Base-by-base conservation (phyloP, 208 protist species). In the Porcisia deanei region DNA sequence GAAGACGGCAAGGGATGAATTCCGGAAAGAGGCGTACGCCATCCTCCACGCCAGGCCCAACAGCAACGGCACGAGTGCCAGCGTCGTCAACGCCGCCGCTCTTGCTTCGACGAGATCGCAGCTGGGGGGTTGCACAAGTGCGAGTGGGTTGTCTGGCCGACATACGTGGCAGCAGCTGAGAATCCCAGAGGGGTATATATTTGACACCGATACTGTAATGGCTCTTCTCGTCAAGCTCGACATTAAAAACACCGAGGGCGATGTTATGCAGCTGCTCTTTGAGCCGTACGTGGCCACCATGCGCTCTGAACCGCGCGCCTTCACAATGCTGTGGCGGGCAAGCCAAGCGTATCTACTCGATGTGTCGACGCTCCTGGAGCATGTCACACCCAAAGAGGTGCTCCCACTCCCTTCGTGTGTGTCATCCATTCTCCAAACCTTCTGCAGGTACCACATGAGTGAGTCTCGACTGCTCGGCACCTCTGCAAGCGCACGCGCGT, bases 271-370 rank as follows among this genome's bases (percentile, higher is more conserved):
- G 54, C 60, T 71, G 14, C 79, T 96, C 54, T 87, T 96, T 37
- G 75, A 91, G 39, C 84, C 82, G 22, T 94, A 92, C 77, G 85
- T 84, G 6, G 82, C 90, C 59, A 79, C 81, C 25, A 61, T 76
- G 49, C 83, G 88, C 22, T 74, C 84, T 4, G 86, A 93, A 72
- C 88, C 82, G 60, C 92, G 85, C 57, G 85, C 91, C 66, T 76
- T 96, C 22, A 91, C 81, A 18, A 73, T 88, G 59, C 85, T 96
- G 71, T 96, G 89, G 88, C 90, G 92, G 43, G 92, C 92, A 43
- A 80, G 79, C n/a, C 88, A 91, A 65, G 84, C 87, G 72, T 96
- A 96, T 76, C 60, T 96, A 61, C 79, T 83, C 18, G 88, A 90
- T 61, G 77, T 95, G 55, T 81, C 88, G 1, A 75, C 77, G 16